These are phyloP conservation scores for Ophiostoma fasciatum DNA, from an alignment of 2,329 filamentous ascomycete genomes.

Conservation along the genomic window DNA sequence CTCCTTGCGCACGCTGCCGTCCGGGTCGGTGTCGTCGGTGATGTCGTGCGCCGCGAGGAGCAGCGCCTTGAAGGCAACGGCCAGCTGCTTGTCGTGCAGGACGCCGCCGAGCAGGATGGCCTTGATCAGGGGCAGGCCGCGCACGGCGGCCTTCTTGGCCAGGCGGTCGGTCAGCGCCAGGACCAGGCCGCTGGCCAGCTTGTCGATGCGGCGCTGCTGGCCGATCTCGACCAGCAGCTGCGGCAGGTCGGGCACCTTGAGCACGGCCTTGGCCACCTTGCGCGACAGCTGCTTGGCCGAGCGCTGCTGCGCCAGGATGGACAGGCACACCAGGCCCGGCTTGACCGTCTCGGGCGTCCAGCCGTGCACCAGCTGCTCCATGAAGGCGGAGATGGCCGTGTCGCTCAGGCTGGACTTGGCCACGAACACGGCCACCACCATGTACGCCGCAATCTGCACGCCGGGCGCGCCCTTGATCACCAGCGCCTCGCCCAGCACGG, in stretches of 20 bases:
- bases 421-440: constrained; percentile 75
- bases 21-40: constrained; percentile 36
- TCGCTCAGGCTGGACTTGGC: constrained; percentile 71
- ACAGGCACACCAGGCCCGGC: constrained; percentile 64
- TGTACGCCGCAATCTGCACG: constrained; percentile 76
- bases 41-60: constrained; percentile 45
- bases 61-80: constrained; percentile 51
- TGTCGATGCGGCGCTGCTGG: constrained; percentile 52
- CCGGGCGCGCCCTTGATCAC: constrained; percentile 62
- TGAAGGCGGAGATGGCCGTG: constrained; percentile 65
- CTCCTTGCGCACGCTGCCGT: constrained; percentile 43
- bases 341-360: constrained; percentile 61
- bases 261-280: constrained; percentile 52
- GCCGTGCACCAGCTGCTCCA: constrained; percentile 71
- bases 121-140: constrained; percentile 44
- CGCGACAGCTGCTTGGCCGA: constrained; percentile 53
- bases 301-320: constrained; percentile 69
- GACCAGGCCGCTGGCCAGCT: constrained; percentile 57
- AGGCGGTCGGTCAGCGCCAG: constrained; percentile 47
- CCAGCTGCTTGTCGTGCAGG: constrained; percentile 46
- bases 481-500: constrained; percentile 65
- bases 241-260: constrained; percentile 48
- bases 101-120: constrained; percentile 44
- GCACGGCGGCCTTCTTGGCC: constrained; percentile 42
- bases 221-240: constrained; percentile 45